These are phyloP conservation scores for Amylostereum areolatum DNA, from an alignment of 1,284 basidiomycete species.

Conservation along the genomic window DNA sequence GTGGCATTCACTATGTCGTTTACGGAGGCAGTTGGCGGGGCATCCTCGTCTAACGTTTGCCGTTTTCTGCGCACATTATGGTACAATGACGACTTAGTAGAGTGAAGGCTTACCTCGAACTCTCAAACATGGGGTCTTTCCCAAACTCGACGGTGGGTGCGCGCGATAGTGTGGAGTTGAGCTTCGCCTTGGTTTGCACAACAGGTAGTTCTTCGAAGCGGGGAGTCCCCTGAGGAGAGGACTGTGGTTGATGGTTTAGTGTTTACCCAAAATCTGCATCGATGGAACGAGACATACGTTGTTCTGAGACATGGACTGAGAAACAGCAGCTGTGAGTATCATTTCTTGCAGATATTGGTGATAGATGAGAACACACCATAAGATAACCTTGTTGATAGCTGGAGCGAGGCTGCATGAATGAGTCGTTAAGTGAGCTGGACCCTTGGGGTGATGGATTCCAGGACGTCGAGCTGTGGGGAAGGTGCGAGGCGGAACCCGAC, in stretches of 20 bases:
- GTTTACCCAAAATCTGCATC: background rate
- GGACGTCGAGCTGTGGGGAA: slow-evolving; percentile 4
- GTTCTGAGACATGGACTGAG: slow-evolving; percentile 54
- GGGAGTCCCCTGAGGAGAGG: slow-evolving; percentile 48
- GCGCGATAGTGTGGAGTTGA: slow-evolving; percentile 60
- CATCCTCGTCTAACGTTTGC: slow-evolving; percentile 65
- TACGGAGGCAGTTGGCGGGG: slow-evolving; percentile 64
- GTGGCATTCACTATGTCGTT: slow-evolving; percentile 65
- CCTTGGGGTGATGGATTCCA: too few relatives aligned
- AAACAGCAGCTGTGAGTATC: slow-evolving; percentile 2
- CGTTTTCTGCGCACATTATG: slow-evolving; percentile 34
- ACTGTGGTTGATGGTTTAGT: slow-evolving; percentile 26
- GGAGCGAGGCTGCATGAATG: slow-evolving; percentile 59
- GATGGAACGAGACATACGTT: slow-evolving; percentile 30
- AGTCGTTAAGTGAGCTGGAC: slow-evolving; percentile 30
- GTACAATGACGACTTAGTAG: slow-evolving; percentile 1
- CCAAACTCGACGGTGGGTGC: slow-evolving; percentile 63
- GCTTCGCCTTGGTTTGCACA: slow-evolving; percentile 70
- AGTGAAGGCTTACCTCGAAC: slow-evolving; percentile 39
- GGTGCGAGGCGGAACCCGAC: background rate
- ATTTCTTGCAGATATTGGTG: background rate
- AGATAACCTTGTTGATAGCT: slow-evolving; percentile 75
- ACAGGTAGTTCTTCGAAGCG: slow-evolving; percentile 63
- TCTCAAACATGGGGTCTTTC: slow-evolving; percentile 77
- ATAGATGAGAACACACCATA: slow-evolving; percentile 42